Base-by-base conservation (phyloP, 1,284 basidiomycete species). In the Ustilago crameri region DNA sequence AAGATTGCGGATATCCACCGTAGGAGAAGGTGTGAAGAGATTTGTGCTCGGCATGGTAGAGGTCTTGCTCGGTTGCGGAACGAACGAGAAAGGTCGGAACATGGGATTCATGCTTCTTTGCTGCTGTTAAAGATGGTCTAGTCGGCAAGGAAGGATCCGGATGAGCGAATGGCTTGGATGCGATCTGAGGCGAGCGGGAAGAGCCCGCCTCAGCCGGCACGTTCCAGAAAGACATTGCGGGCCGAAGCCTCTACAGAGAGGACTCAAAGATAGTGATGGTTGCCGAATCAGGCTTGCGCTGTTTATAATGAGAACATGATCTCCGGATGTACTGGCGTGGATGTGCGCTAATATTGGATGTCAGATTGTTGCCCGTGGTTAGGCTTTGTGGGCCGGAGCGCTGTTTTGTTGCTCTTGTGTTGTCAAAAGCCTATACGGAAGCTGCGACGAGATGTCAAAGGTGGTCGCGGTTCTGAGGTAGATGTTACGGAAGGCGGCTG, bases 31-130 rank as follows among this genome's bases (percentile, higher is more conserved):
- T 64, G 45, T 60, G 60, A 0, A 64, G 42, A 30, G 67, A 60
- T 49, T 61, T 70, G 42, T 48, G 67, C 24, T 60, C 57, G n/a
- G 51, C 53, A 57, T 54, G 50, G 37, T 60, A 50, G 26, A 65
- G 67, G n/a, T 70, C 61, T 7, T 70, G 67, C 35, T 70, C 67
- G 1, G 67, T 70, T 2, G 67, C 67, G 15, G 67, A 70, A 10
- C 67, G 53, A 22, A 70, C 52, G 5, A 70, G 50, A 35, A 70
- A 60, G 2, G 61, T 57, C 3, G 67, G 67, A 4, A 69, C 66
- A 22, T 64, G 67, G 3, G 67, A 58, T n/a, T 50, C 67, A 27
- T 65, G 57, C 40, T 61, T 70, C 27, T 59, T 54, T 2, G 58
- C 22, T 4, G 54, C 37, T n/a, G 26, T n/a, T 38, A 52, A 35